Evolutionary conservation across 2,329 filamentous ascomycete genomes (phyloP), one percentile per base, ranked within the genome.

Genomic region (Aspergillus sp.): DNA sequence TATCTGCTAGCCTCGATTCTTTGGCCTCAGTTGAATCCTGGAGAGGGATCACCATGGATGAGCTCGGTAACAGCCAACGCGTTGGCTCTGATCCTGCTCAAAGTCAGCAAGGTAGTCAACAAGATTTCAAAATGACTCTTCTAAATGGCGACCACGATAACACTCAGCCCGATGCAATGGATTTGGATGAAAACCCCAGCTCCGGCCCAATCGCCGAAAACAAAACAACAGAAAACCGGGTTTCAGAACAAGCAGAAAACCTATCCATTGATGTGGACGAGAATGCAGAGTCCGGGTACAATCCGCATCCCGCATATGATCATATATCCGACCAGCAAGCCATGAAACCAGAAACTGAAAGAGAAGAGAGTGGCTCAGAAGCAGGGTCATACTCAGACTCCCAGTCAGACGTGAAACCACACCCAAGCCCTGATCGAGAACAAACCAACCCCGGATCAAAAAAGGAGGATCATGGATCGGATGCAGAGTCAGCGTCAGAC

Each of bases 81-180:
- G 4, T 19, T 4, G 19, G 19, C 4, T 2, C 19, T 19, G 19
- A 19, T 19, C 19, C 19, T 19, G 19, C 19, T 19, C 19, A 19
- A 19, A 19, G 19, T 19, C 19, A 19, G 19, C 19, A 19, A 19
- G 19, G 19, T 19, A 19, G 19, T 4, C 19, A 19, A 19, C 19
- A 19, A 19, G 19, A 19, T 19, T 19, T 19, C 19, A 19, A 19
- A 19, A 19, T 19, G 19, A 19, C 19, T 19, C 19, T 19, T 19
- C 19, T 19, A 19, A 19, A 19, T 19, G 19, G 19, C 19, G 19
- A 19, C 19, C 19, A 19, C 19, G 19, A 19, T 19, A 19, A 19
- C 19, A 19, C 19, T 19, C 19, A 19, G 19, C 19, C 19, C 13
- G 43, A 47, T 38, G 9, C 19, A 13, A 43, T 40, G 41, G 42